Evolutionary conservation across 345 rosid genomes (phyloP).

Genomic region (Mangifera indica): DNA sequence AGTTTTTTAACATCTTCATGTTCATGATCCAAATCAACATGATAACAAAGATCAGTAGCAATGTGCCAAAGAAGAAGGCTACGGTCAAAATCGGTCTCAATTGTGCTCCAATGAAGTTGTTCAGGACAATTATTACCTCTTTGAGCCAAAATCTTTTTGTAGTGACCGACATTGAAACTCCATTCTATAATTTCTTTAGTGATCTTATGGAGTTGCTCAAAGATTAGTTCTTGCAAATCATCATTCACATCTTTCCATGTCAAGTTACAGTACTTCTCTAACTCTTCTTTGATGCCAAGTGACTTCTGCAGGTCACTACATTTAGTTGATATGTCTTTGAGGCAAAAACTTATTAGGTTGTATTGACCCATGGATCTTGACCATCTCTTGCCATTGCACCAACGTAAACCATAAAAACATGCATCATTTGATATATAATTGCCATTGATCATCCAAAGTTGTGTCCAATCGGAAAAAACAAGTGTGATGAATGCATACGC

Average conservation of each 20-base stretch:
- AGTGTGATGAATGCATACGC: neutral
- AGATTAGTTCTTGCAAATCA: slow-evolving; percentile 12
- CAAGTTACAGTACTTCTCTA: neutral
- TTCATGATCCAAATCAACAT: too few relatives aligned
- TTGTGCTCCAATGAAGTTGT: slow-evolving; percentile 1
- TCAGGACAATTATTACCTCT: slow-evolving; percentile 9
- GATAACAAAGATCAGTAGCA: slow-evolving; percentile 19
- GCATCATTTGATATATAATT: too few relatives aligned
- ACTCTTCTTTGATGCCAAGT: neutral
- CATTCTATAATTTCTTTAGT: neutral
- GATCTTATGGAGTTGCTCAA: slow-evolving; percentile 2
- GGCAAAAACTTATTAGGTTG: neutral
- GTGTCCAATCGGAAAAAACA: slow-evolving; percentile 21
- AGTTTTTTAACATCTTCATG: neutral
- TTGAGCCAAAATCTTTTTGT: neutral
- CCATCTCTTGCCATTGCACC: slow-evolving; percentile 6
- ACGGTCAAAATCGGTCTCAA: slow-evolving; percentile 18
- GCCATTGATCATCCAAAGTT: too few relatives aligned
- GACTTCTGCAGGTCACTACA: neutral
- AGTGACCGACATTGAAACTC: rapidly evolving
- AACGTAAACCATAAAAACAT: too few relatives aligned
- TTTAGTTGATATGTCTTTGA: too few relatives aligned
- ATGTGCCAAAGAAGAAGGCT: slow-evolving; percentile 35
- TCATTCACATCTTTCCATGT: neutral
- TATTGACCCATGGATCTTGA: slow-evolving; percentile 20